phyloP scores from a whole-genome alignment of 257 asterid genomes.

The Fraxinus pennsylvanica region DNA sequence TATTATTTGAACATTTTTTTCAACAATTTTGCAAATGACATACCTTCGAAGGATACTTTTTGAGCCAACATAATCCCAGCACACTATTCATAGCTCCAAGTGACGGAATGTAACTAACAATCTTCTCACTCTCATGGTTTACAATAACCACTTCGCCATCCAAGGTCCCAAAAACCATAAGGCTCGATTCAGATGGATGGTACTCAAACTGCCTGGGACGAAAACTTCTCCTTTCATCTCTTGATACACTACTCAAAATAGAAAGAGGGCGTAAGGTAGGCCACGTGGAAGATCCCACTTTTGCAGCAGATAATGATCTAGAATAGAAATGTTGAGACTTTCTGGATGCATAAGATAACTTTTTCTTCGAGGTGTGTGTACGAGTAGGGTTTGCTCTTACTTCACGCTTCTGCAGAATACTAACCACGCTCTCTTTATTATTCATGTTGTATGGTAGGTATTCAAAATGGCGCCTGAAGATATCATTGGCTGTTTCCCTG shows the following conservation, averaged over 20 bases:
- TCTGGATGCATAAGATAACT: slow-evolving; percentile 36
- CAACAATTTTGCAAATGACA: slow-evolving; percentile 8
- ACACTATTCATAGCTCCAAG: slow-evolving; percentile 89
- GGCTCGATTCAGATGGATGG: slow-evolving; percentile 91
- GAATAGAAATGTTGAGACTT: slow-evolving; percentile 64
- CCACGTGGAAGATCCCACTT: slow-evolving; percentile 79
- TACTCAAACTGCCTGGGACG: slow-evolving; percentile 96
- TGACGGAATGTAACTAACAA: slow-evolving; percentile 74
- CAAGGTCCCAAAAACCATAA: slow-evolving; percentile 90
- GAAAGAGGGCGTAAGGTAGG: slow-evolving; percentile 75
- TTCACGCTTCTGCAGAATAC: slow-evolving; percentile 76
- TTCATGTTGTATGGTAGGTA: slow-evolving; percentile 70
- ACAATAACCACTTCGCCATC: slow-evolving; percentile 88
- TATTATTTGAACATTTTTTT: background rate
- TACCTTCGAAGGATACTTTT: slow-evolving; percentile 81
- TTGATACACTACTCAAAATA: slow-evolving; percentile 34
- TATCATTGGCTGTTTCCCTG: slow-evolving; percentile 58
- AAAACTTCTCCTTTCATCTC: slow-evolving; percentile 68
- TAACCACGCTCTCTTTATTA: slow-evolving; percentile 58
- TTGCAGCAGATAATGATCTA: slow-evolving; percentile 86
- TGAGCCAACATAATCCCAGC: slow-evolving; percentile 91
- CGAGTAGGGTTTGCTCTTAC: slow-evolving; percentile 50
- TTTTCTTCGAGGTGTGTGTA: slow-evolving; percentile 38
- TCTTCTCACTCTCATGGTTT: slow-evolving; percentile 79
- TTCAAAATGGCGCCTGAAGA: slow-evolving; percentile 61